phyloP scores from a whole-genome alignment of 371 early-diverging fungal species.

The Mortierella sp. region DNA sequence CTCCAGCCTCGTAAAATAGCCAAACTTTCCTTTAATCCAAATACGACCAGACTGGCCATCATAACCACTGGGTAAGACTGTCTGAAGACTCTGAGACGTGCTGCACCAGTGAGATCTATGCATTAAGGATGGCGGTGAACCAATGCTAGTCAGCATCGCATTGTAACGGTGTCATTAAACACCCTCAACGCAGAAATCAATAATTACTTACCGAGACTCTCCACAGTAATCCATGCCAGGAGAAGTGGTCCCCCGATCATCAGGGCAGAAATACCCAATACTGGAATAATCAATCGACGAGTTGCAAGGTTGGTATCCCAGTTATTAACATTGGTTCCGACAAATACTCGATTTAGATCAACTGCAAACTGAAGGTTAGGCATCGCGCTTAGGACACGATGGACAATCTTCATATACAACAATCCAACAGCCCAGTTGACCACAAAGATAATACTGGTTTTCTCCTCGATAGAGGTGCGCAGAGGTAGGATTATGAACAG shows the following conservation, averaged over 20 bases:
- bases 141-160: too few species aligned
- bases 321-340: conserved; percentile 20
- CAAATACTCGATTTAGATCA: conserved; percentile 32
- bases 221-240: conserved; percentile 8
- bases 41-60: conserved; percentile 34
- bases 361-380: conserved; percentile 27
- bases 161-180: not conserved
- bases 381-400: conserved; percentile 25
- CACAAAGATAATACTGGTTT: conserved; percentile 23
- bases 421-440: conserved; percentile 45
- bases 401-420: conserved; percentile 33
- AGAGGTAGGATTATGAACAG: conserved; percentile 39
- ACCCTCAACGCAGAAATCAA: not conserved
- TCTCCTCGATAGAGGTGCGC: conserved; percentile 16
- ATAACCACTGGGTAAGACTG: conserved; percentile 60
- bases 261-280: conserved; percentile 6
- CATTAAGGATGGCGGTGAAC: not conserved
- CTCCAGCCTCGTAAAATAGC: conserved; percentile 63
- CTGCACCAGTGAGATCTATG: conserved; percentile 20
- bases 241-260: conserved; percentile 18
- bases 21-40: conserved; percentile 55
- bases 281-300: conserved; percentile 30
- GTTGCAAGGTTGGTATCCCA: conserved; percentile 36
- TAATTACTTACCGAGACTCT: conserved; percentile 1
- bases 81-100: conserved; percentile 52